Conservation (phyloP, 768 basidiomycete species). For the Leccinum ochraceum region DNA sequence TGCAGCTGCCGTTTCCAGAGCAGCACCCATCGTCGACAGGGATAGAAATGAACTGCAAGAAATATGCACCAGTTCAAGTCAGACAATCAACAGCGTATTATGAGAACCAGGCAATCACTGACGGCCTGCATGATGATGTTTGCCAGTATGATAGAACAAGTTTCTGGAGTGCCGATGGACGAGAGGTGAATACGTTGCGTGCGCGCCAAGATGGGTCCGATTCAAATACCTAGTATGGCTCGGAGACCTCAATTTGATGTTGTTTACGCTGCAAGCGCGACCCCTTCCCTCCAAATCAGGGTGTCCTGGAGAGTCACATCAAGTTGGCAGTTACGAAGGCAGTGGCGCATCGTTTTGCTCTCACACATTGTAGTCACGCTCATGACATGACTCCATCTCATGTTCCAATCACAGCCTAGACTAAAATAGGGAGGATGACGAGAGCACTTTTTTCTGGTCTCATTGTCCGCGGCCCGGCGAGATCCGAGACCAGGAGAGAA, state of each 20-base stretch:
- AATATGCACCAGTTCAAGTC: no score
- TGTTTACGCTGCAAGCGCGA: neutral
- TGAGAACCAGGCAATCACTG: neutral
- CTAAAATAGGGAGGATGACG: neutral
- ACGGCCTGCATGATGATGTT: slow-evolving; percentile 21
- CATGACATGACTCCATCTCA: neutral
- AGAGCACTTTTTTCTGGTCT: neutral
- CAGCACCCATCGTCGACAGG: slow-evolving; percentile 24
- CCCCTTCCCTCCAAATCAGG: neutral
- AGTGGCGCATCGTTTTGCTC: no score
- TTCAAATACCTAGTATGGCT: slow-evolving; percentile 3
- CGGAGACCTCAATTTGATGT: slow-evolving; percentile 1
- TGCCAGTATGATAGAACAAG: neutral
- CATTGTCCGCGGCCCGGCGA: no score
- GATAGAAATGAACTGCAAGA: slow-evolving; percentile 8
- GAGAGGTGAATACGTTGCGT: neutral
- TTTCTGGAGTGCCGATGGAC: neutral
- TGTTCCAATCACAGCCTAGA: neutral
- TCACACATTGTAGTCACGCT: neutral
- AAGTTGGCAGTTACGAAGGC: no score
- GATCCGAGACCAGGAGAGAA: no score
- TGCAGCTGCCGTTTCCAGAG: slow-evolving; percentile 6
- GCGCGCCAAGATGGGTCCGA: neutral
- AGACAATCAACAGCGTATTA: neutral
- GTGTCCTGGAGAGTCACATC: neutral